phyloP scores from a whole-genome alignment of 345 rosid species.

The Gossypium sturtianum region DNA sequence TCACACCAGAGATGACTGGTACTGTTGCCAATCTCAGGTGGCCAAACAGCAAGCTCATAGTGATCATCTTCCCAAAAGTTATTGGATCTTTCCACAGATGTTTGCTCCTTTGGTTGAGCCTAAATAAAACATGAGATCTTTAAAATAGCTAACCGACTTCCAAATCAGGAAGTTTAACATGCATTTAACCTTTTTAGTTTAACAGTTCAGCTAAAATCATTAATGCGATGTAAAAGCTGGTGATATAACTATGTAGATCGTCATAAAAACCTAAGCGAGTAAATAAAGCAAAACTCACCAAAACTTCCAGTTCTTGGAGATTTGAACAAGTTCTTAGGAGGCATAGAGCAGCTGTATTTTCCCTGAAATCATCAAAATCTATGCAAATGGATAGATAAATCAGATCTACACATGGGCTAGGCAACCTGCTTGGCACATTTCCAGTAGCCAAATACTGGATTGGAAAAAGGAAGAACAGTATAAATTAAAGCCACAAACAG shows the following conservation, averaged over 20 bases:
- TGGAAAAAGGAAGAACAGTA: constrained; percentile 13
- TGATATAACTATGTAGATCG: background rate
- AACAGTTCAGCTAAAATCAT: background rate
- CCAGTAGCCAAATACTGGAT: constrained; percentile 55
- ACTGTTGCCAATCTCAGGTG: constrained; percentile 43
- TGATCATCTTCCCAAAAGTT: constrained; percentile 42
- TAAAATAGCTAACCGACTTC: background rate
- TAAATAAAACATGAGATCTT: constrained; percentile 15
- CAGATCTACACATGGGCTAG: constrained; percentile 46
- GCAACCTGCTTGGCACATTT: constrained; percentile 43
- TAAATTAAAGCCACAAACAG: constrained; percentile 8
- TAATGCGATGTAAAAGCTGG: background rate
- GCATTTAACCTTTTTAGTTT: background rate
- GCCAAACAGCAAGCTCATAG: constrained; percentile 34
- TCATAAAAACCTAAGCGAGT: background rate
- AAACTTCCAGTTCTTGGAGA: constrained; percentile 58
- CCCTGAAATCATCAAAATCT: constrained; percentile 52
- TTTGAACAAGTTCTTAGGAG: constrained; percentile 54
- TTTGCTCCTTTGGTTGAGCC: constrained; percentile 50
- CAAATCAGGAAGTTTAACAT: background rate
- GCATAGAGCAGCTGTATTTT: constrained; percentile 52
- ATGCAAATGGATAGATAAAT: constrained; percentile 54
- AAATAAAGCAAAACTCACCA: constrained; percentile 29
- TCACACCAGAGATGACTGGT: constrained; percentile 34
- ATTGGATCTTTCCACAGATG: constrained; percentile 9